Evolutionary conservation across 441 rosid genomes (phyloP), one percentile per base, ranked within the genome.

Genomic region (Arabidopsis lyrata): DNA sequence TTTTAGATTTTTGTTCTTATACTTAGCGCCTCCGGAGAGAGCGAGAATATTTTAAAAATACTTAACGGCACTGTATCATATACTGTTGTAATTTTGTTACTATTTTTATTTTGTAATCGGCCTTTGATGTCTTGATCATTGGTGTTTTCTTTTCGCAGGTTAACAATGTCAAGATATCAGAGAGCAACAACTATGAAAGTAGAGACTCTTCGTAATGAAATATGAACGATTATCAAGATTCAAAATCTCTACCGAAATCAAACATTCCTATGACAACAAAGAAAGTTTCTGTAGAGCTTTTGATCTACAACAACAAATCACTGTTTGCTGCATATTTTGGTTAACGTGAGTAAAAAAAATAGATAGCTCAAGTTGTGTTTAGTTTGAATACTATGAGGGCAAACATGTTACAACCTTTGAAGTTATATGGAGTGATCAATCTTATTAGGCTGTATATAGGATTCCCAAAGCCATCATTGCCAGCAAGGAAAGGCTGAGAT

Each of bases 1-100:
- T 60, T 72, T 66, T 77, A 65, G 76, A 65, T 72, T 65, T 66
- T 65, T 77, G 57, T 52, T 71, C 45, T 38, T 29, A 69, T 38
- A 70, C 74, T 68, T 32, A 35, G 57, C 69, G 44, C 56, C 63
- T 74, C 78, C 6, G 29, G 20, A 42, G 73, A 52, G 50, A 44
- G 64, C 71, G 75, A 63, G 34, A 18, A 64, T 70, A 58, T 71
- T 42, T 57, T 12, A 5, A 32, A 63, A 50, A 24, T 34, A 57
- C 71, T 38, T 22, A 20, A 63, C 53, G 61, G 56, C 57, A 65
- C 3, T 64, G 68, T 77, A 58, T 57, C 41, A 41, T 64, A 22
- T 70, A 77, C 63, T 50, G 52, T 71, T 42, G 36, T 71, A 50
- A 77, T 42, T 52, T 15, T 65, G 52, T 59, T 50, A 65, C 45